A percentile compares a stretch with the other conserved stretches of the same genome.
These are phyloP conservation scores for Cryptosporidium felis DNA, from an alignment of 169 alveolate species.

Conservation along the genomic window DNA sequence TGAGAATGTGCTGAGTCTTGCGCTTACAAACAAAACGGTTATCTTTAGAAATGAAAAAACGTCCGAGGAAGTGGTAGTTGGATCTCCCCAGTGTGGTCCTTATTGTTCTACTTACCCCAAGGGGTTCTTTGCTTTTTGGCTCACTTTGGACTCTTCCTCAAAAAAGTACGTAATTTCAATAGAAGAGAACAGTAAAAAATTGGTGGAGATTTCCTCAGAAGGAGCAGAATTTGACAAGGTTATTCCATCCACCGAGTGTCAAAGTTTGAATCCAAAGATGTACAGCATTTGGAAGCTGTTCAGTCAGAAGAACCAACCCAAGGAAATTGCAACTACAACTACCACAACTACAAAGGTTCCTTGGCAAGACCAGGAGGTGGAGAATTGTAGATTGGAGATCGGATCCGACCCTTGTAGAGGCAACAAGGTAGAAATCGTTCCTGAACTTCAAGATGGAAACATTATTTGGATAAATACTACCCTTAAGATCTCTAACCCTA, in stretches of 20 bases:
- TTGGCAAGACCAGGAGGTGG: slow-evolving; percentile 21
- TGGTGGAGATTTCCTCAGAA: slow-evolving; percentile 3
- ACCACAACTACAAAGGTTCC: slow-evolving; percentile 41
- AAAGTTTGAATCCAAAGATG: no score
- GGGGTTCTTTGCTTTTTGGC: slow-evolving; percentile 61
- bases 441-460: background rate
- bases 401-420: background rate
- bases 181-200: slow-evolving; percentile 25
- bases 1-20: background rate
- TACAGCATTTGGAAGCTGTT: background rate
- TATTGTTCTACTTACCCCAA: slow-evolving; percentile 65
- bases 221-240: background rate
- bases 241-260: background rate
- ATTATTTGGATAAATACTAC: background rate
- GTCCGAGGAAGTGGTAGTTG: background rate
- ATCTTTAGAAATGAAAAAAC: background rate
- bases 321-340: slow-evolving; percentile 19
- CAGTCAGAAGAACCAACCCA: background rate
- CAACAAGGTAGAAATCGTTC: no score
- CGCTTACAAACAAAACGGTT: background rate
- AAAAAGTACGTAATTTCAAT: slow-evolving; percentile 25
- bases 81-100: slow-evolving; percentile 69
- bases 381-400: background rate
- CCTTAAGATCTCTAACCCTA: background rate
- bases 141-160: slow-evolving; percentile 5